phyloP scores from a whole-genome alignment of 2,329 filamentous ascomycete species.

The Clarireedia monteithiana region DNA sequence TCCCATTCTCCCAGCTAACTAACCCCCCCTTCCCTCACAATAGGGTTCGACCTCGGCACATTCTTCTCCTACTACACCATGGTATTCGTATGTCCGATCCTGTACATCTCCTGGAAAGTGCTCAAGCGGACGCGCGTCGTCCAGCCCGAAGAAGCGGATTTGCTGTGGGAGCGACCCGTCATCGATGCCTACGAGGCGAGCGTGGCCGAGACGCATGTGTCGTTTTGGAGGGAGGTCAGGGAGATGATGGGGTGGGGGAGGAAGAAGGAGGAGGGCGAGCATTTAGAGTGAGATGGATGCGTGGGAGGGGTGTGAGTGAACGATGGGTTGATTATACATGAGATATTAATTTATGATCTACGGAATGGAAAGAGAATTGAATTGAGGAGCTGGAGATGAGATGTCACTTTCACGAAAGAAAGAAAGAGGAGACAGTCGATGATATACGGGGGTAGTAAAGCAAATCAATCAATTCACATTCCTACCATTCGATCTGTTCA shows the following conservation, averaged over 20 bases:
- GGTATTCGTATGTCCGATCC: slow-evolving; percentile 47
- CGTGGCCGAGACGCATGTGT: slow-evolving; percentile 12
- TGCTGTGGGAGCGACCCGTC: slow-evolving; percentile 30
- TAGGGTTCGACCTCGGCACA: slow-evolving; percentile 53
- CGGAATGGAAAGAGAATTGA: too few relatives aligned
- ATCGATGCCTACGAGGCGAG: slow-evolving; percentile 24
- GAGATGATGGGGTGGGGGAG: slow-evolving; percentile 19
- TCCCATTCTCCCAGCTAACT: not conserved
- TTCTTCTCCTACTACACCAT: slow-evolving; percentile 70
- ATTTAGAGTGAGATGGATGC: too few relatives aligned
- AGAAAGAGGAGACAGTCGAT: too few relatives aligned
- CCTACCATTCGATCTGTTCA: too few relatives aligned
- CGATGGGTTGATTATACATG: too few relatives aligned
- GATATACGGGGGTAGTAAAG: too few relatives aligned
- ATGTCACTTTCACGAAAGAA: too few relatives aligned
- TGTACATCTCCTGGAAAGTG: slow-evolving; percentile 65
- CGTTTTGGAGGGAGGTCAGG: slow-evolving; percentile 20
- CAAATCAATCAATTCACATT: too few relatives aligned
- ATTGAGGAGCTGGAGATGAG: too few relatives aligned
- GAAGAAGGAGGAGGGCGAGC: slow-evolving; percentile 9
- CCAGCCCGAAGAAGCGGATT: slow-evolving; percentile 44
- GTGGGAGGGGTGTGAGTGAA: not conserved
- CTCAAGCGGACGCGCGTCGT: slow-evolving; percentile 49
- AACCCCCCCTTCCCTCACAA: not conserved
- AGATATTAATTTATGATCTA: too few relatives aligned